Percentiles rank a stretch among this genome's conserved stretches.
Evolutionary conservation across 2,329 filamentous ascomycete genomes (phyloP).

Genomic region (Botryotinia narcissicola): DNA sequence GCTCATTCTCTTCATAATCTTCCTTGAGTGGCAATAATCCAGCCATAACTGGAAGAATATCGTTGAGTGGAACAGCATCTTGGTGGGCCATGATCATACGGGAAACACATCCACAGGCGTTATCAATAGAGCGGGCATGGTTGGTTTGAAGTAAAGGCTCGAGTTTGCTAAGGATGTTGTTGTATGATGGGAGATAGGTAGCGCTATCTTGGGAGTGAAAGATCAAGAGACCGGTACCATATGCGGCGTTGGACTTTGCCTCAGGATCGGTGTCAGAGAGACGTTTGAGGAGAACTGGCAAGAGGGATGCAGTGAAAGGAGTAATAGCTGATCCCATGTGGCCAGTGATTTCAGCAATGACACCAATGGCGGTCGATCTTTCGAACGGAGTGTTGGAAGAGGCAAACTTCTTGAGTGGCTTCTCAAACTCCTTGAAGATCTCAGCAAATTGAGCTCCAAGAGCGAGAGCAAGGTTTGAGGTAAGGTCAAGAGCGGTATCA

Average conservation of each 20-base stretch:
- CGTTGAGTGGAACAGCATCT: conserved; percentile 73
- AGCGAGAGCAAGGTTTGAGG: conserved; percentile 78
- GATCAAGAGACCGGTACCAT: conserved; percentile 82
- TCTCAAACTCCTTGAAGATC: conserved; percentile 95
- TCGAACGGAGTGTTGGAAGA: conserved; percentile 83
- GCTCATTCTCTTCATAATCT: conserved; percentile 95
- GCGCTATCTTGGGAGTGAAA: conserved; percentile 71
- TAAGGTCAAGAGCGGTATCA: conserved; percentile 88
- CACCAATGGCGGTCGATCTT: conserved; percentile 85
- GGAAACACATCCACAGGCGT: conserved; percentile 85
- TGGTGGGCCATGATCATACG: conserved; percentile 90
- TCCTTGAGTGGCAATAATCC: conserved; percentile 82
- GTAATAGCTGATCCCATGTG: conserved; percentile 81
- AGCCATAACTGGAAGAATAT: conserved; percentile 79
- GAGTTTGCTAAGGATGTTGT: conserved; percentile 76
- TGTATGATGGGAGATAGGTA: conserved; percentile 72
- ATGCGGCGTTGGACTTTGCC: conserved; percentile 93
- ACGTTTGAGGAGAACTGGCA: conserved; percentile 81
- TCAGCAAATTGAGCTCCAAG: conserved; percentile 79
- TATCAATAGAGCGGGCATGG: conserved; percentile 83
- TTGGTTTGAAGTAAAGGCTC: conserved; percentile 78
- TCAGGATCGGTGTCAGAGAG: conserved; percentile 86
- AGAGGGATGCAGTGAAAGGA: conserved; percentile 71
- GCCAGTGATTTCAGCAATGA: conserved; percentile 85
- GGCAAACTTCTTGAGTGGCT: conserved; percentile 83